A percentile compares a stretch with the other conserved stretches of the same genome.
Conservation (phyloP, 257 asterid genomes). For the Solanum tarijense region DNA sequence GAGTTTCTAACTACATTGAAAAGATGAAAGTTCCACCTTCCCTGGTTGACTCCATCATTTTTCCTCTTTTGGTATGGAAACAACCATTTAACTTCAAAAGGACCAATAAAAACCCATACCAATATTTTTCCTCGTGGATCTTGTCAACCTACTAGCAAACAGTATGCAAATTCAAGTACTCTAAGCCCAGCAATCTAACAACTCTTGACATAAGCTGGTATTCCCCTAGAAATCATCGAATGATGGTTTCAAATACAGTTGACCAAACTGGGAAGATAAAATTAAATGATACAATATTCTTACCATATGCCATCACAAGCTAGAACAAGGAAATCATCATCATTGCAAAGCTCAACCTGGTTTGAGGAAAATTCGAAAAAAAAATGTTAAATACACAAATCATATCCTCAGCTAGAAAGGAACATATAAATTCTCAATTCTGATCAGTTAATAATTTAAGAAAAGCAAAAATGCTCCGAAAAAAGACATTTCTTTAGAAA, state of each 20-base stretch:
- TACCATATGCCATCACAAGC: conserved; percentile 99
- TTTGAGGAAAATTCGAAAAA: conserved; percentile 1
- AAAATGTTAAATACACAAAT: conserved; percentile 4
- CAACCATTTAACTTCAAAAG: background rate
- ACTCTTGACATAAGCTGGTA: background rate
- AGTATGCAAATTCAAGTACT: background rate
- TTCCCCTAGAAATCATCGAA: background rate
- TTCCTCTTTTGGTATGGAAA: background rate
- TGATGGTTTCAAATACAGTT: background rate
- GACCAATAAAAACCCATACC: background rate
- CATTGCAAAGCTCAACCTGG: conserved; percentile 71
- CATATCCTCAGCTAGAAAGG: background rate
- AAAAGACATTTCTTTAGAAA: background rate
- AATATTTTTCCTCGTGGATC: background rate
- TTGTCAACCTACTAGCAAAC: background rate
- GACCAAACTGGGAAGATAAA: background rate
- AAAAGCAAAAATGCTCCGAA: background rate
- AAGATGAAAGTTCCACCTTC: background rate
- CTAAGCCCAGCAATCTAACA: background rate
- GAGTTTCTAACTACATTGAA: background rate
- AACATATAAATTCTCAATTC: background rate
- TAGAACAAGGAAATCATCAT: conserved; percentile 78
- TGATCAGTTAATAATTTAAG: background rate
- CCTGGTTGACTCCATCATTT: background rate
- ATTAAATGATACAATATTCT: conserved; percentile 8